Base-by-base conservation (phyloP, 2,329 filamentous ascomycete species). In the Fusarium newnesense region DNA sequence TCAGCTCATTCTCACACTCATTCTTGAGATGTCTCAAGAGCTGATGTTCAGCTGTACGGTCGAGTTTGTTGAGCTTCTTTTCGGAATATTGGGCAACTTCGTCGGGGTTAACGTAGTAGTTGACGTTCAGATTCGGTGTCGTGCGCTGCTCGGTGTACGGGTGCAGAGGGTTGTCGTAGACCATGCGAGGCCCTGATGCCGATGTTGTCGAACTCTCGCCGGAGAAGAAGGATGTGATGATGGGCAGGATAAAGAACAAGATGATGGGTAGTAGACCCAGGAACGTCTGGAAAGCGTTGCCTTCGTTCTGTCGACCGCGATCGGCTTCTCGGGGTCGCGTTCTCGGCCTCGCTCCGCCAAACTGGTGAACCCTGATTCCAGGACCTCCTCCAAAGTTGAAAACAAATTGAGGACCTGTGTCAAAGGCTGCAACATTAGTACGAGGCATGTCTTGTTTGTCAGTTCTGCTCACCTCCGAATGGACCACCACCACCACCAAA, bases 321-420 rank as follows among this genome's bases (percentile, higher is more conserved):
- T 88, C 89, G 37, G 88, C 87, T 74, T 92, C 87, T 78, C 89
- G 90, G 26, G 95, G 95, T 79, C 96, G 88, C 83, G 92, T 87
- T 76, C 94, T 89, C 30, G 95, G 94, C 61, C 89, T 87, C 10
- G 85, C 88, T 60, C 96, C 96, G 76, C 95, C 96, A 81, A 99
- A 98, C 81, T 98, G 96, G 82, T 98, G 96, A 69, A 99, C 94
- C 69, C 96, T 91, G 77, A 99, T 91, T 26, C 95, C 96, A 7
- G 96, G 95, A 12, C 95, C 94, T 69, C 95, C 95, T 75, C 94
- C 94, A 82, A 98, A 90, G 84, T 98, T 98, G 84, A 98, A 98
- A 61, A 97, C 94, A 81, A 98, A 98, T 76, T 94, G 93, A 32
- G 94, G 94, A 21, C 94, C 94, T 69, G 88, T 89, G 78, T 94